These are phyloP conservation scores for Camellia sinensis DNA, from an alignment of 148 eudicot genomes.

Conservation along the genomic window DNA sequence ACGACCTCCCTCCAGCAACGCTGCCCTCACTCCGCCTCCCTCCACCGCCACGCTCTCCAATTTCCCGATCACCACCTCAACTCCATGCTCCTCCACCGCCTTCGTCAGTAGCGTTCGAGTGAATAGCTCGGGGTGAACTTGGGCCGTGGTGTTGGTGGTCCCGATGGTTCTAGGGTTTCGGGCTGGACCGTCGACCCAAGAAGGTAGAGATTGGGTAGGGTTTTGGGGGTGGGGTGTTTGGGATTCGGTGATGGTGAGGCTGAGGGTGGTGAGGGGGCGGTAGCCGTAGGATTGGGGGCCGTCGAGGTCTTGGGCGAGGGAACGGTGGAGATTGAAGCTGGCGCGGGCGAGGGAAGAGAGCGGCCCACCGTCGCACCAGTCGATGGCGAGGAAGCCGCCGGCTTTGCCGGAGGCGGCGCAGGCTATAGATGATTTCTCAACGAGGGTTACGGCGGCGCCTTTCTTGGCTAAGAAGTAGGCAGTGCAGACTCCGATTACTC, in stretches of 20 bases:
- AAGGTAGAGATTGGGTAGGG: slow-evolving; percentile 30
- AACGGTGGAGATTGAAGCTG: slow-evolving; percentile 68
- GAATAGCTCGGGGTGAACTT: slow-evolving; percentile 78
- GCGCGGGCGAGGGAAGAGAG: slow-evolving; percentile 67
- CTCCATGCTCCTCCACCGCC: slow-evolving; percentile 66
- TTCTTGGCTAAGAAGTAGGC: slow-evolving; percentile 70
- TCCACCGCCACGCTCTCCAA: slow-evolving; percentile 47
- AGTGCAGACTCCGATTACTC: slow-evolving; percentile 87
- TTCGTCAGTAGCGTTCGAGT: slow-evolving; percentile 46
- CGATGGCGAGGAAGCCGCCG: slow-evolving; percentile 80
- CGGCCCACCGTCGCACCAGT: slow-evolving; percentile 80
- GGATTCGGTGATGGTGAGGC: slow-evolving; percentile 50
- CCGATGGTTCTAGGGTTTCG: slow-evolving; percentile 46
- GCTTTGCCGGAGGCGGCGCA: slow-evolving; percentile 94
- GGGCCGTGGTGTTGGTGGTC: slow-evolving; percentile 66
- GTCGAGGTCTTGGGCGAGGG: slow-evolving; percentile 56
- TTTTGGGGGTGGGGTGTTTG: not conserved
- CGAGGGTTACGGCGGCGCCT: slow-evolving; percentile 65
- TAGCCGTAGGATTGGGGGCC: slow-evolving; percentile 71
- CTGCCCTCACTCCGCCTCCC: slow-evolving; percentile 36
- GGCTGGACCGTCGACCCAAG: slow-evolving; percentile 75
- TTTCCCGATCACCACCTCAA: slow-evolving; percentile 70
- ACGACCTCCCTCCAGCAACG: slow-evolving; percentile 53
- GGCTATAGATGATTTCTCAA: slow-evolving; percentile 75
- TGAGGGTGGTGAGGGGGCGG: slow-evolving; percentile 61